These are phyloP conservation scores for Schwanniomyces pseudopolymorphus DNA, from an alignment of 805 yeast species.

Conservation along the genomic window DNA sequence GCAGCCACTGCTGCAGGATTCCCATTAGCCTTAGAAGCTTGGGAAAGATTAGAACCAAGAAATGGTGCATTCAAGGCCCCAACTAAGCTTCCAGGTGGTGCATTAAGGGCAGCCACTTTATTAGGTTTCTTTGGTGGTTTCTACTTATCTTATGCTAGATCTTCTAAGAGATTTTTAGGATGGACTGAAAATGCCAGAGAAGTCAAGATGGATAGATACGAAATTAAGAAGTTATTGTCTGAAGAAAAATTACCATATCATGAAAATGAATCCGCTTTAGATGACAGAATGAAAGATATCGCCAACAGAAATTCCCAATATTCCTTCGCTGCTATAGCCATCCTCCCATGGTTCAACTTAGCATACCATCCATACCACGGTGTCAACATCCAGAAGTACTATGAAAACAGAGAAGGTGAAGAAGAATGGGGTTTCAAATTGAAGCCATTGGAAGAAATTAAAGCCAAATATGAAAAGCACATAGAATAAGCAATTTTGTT, in stretches of 20 bases:
- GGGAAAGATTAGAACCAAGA: conserved; percentile 45
- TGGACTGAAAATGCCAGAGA: conserved; percentile 70
- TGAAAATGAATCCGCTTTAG: conserved; percentile 50
- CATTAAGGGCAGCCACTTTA: conserved; percentile 57
- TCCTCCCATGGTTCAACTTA: conserved; percentile 81
- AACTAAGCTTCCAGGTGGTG: conserved; percentile 53
- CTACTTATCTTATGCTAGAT: conserved; percentile 62
- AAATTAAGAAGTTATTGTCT: conserved; percentile 64
- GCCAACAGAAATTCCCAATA: conserved; percentile 78
- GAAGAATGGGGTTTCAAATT: conserved; percentile 56
- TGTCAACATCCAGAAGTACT: conserved; percentile 61
- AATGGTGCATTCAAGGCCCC: conserved; percentile 44
- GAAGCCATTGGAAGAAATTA: conserved; percentile 52
- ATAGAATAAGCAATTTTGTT: conserved; percentile 15
- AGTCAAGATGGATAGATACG: conserved; percentile 69
- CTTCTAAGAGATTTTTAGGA: conserved; percentile 76
- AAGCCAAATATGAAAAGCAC: conserved; percentile 29
- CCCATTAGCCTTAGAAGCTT: conserved; percentile 39
- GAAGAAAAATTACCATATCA: conserved; percentile 69
- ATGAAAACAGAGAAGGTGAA: conserved; percentile 57
- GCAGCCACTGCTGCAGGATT: conserved; percentile 41
- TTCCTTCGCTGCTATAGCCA: conserved; percentile 56
- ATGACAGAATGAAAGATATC: conserved; percentile 68
- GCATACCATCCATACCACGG: conserved; percentile 84
- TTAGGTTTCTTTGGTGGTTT: conserved; percentile 77